A percentile compares a stretch with the other conserved stretches of the same genome.
phyloP scores from a whole-genome alignment of 192 early-diverging fungal species.

The Thamnidium elegans region DNA sequence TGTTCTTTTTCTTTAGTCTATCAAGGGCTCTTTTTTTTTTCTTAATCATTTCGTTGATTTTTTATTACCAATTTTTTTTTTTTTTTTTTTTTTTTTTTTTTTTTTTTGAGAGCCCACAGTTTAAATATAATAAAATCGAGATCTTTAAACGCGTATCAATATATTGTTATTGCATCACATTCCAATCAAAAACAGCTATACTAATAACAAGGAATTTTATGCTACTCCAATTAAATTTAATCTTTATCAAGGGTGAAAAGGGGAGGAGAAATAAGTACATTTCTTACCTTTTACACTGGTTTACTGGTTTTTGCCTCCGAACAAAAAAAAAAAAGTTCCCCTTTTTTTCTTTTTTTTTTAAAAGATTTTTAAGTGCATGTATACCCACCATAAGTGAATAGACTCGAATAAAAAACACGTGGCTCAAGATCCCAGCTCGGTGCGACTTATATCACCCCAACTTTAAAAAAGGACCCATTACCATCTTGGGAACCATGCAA shows the following conservation, averaged over 20 bases:
- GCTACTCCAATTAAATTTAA: too few relatives aligned
- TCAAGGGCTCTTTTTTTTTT: neutral
- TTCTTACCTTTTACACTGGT: neutral
- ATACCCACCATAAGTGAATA: neutral
- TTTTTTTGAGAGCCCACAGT: neutral
- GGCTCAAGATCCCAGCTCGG: too few relatives aligned
- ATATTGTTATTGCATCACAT: too few relatives aligned
- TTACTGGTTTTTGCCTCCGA: neutral
- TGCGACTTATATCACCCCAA: too few relatives aligned
- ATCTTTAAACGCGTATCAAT: too few relatives aligned
- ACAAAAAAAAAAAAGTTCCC: neutral
- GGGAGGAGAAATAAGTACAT: neutral
- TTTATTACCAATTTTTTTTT: too few relatives aligned
- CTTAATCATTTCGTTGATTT: neutral
- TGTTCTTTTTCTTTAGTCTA: neutral
- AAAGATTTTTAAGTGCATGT: neutral
- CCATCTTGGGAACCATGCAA: too few relatives aligned
- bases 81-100: slow-evolving; percentile 1
- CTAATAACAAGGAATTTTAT: too few relatives aligned
- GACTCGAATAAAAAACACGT: neutral
- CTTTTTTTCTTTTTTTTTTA: neutral
- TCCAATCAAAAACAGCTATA: too few relatives aligned
- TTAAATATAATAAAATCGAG: too few relatives aligned
- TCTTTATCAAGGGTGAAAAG: too few relatives aligned
- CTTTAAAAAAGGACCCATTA: too few relatives aligned